Evolutionary conservation across 495 filamentous ascomycete genomes (phyloP).

Genomic region (Aspergillus coremiiformis): DNA sequence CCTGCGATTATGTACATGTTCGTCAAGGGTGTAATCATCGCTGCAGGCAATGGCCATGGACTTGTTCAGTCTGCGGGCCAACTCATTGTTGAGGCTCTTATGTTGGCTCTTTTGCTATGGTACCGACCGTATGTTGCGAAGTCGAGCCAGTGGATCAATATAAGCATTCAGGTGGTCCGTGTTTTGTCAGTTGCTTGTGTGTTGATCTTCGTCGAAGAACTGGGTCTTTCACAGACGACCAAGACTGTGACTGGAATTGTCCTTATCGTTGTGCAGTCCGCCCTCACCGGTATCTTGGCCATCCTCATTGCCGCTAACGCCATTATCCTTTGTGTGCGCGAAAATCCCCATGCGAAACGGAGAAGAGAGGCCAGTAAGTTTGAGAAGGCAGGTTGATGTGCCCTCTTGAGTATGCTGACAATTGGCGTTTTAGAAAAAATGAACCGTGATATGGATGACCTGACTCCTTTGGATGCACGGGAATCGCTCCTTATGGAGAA

Average conservation of each 20-base stretch:
- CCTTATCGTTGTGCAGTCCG: conserved; percentile 81
- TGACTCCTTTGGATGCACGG: conserved; percentile 83
- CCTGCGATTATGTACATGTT: conserved; percentile 91
- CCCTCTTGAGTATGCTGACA: conserved; percentile 12
- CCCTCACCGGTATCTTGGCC: conserved; percentile 73
- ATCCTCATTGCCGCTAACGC: conserved; percentile 89
- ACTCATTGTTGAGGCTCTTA: conserved; percentile 69
- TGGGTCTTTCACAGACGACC: conserved; percentile 86
- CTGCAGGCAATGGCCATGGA: conserved; percentile 80
- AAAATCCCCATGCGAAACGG: conserved; percentile 82
- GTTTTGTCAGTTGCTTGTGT: conserved; percentile 85
- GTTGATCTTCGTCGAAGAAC: conserved; percentile 86
- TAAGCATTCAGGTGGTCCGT: conserved; percentile 88
- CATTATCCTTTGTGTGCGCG: conserved; percentile 67
- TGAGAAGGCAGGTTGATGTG: background rate
- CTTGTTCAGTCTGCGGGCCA: conserved; percentile 71
- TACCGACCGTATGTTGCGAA: conserved; percentile 77
- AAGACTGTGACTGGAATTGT: conserved; percentile 89
- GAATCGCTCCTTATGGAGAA: conserved; percentile 76
- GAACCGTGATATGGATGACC: conserved; percentile 72
- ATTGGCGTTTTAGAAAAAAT: conserved; percentile 55
- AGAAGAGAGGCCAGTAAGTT: conserved; percentile 78
- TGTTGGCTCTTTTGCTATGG: conserved; percentile 68
- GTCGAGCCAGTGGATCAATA: conserved; percentile 87
- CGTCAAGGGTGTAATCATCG: conserved; percentile 79